Evolutionary conservation across 2,329 filamentous ascomycete genomes (phyloP).

Genomic region (Dothideomycetes sp.): DNA sequence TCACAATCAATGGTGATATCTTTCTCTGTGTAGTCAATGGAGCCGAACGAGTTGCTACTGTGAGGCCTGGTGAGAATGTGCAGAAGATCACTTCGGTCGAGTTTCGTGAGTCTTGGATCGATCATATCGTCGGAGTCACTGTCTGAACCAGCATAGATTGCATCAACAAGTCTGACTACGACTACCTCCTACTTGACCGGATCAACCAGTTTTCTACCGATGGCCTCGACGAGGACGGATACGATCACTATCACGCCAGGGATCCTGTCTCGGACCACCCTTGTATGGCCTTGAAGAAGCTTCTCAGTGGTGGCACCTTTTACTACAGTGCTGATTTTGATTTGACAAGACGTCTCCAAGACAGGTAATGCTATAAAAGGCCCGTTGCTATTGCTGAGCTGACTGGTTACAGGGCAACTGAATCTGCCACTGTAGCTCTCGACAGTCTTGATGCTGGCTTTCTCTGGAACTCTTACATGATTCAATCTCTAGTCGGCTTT

Average conservation of each 20-base stretch:
- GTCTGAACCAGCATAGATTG: constrained; percentile 51
- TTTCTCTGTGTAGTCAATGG: constrained; percentile 85
- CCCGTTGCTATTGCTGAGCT: background rate
- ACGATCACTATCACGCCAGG: constrained; percentile 45
- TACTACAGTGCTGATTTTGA: constrained; percentile 99
- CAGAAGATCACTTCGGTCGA: constrained; percentile 79
- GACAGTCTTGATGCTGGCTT: constrained; percentile 89
- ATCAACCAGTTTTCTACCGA: constrained; percentile 48
- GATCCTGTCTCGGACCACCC: constrained; percentile 75
- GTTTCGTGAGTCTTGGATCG: constrained; percentile 48
- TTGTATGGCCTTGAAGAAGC: constrained; percentile 81
- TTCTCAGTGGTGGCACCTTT: constrained; percentile 86
- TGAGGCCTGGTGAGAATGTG: constrained; percentile 80
- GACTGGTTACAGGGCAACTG: constrained; percentile 17
- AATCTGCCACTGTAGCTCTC: constrained; percentile 65
- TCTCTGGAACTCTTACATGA: constrained; percentile 98
- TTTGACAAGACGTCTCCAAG: constrained; percentile 83
- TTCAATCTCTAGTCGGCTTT: constrained; percentile 82
- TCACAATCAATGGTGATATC: constrained; percentile 73
- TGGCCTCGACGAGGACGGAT: constrained; percentile 45
- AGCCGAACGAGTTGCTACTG: constrained; percentile 66
- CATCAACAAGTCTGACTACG: constrained; percentile 76
- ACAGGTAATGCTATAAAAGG: constrained; percentile 48
- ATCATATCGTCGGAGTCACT: background rate
- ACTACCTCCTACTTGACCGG: constrained; percentile 57